Percentiles rank a stretch among this genome's conserved stretches.
Evolutionary conservation across 2,329 filamentous ascomycete species (phyloP).

Genomic region (Celoporthe dispersa): DNA sequence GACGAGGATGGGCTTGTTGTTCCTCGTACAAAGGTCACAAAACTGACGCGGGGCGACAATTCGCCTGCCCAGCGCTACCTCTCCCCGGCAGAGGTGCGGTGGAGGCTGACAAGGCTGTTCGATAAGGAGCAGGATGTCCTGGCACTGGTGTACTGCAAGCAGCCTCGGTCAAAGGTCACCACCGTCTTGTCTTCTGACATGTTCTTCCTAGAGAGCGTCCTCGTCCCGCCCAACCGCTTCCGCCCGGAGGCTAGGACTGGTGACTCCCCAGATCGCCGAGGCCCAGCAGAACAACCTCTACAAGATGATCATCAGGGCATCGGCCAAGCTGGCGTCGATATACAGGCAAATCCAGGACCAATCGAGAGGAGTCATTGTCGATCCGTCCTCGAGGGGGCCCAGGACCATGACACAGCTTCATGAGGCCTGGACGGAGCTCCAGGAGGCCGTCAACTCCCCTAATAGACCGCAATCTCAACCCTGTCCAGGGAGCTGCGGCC

Average conservation of each 20-base stretch:
- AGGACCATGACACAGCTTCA: conserved; percentile 63
- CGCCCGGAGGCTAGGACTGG: conserved; percentile 85
- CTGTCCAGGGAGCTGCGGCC: conserved; percentile 76
- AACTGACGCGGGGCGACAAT: conserved; percentile 40
- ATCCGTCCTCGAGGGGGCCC: conserved; percentile 32
- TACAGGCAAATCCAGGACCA: conserved; percentile 38
- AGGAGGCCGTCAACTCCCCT: conserved; percentile 92
- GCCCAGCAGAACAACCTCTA: conserved; percentile 87
- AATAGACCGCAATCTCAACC: conserved; percentile 87
- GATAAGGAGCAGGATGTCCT: conserved; percentile 85
- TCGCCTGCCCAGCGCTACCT: conserved; percentile 71
- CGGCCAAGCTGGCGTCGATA: conserved; percentile 74
- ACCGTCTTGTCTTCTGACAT: conserved; percentile 75
- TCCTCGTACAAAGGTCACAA: conserved; percentile 56
- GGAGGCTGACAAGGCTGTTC: conserved; percentile 78
- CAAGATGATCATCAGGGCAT: conserved; percentile 79
- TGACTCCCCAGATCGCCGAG: conserved; percentile 80
- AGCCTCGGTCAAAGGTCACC: conserved; percentile 62
- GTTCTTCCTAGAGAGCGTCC: conserved; percentile 87
- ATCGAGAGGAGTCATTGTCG: conserved; percentile 36
- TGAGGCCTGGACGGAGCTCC: conserved; percentile 79
- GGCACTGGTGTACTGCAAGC: conserved; percentile 81
- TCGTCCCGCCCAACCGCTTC: conserved; percentile 92
- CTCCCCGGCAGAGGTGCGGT: conserved; percentile 81
- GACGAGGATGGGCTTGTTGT: conserved; percentile 62